Percentiles rank a stretch among this genome's conserved stretches.
These are phyloP conservation scores for Truncatella angustata DNA, from an alignment of 2,329 filamentous ascomycete species.

Conservation along the genomic window DNA sequence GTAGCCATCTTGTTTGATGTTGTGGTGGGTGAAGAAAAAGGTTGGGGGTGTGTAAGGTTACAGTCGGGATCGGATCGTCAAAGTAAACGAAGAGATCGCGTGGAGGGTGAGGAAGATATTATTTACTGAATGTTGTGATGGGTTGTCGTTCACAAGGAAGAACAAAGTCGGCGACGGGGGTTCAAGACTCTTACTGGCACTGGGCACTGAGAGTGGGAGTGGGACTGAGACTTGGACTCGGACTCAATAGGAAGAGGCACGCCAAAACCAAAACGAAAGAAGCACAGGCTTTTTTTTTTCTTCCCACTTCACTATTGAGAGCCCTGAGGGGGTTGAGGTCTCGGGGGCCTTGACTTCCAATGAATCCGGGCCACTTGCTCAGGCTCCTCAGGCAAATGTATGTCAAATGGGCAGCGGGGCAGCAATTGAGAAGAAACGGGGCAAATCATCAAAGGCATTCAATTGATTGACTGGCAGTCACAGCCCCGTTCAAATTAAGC, in stretches of 20 bases:
- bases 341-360: background rate
- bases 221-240: no score
- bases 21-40: slow-evolving; percentile 6
- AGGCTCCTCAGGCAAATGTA: no score
- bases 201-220: no score
- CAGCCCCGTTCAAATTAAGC: background rate
- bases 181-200: no score
- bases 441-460: slow-evolving; percentile 1
- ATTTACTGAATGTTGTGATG: slow-evolving; percentile 14
- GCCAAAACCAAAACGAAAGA: slow-evolving; percentile 6
- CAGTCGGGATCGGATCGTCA: slow-evolving; percentile 3
- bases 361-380: no score
- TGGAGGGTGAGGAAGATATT: slow-evolving; percentile 7
- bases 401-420: background rate
- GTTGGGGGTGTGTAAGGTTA: slow-evolving; percentile 1
- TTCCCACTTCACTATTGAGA: slow-evolving; percentile 1
- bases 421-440: background rate
- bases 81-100: slow-evolving; percentile 9
- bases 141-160: slow-evolving; percentile 10
- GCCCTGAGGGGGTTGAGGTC: background rate
- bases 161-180: slow-evolving; percentile 9
- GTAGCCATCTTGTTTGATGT: slow-evolving; percentile 52
- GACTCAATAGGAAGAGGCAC: no score
- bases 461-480: background rate
- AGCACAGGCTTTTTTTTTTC: slow-evolving; percentile 9